Conservation (phyloP, 2,329 filamentous ascomycete species). For the Cytospora chrysosperma region DNA sequence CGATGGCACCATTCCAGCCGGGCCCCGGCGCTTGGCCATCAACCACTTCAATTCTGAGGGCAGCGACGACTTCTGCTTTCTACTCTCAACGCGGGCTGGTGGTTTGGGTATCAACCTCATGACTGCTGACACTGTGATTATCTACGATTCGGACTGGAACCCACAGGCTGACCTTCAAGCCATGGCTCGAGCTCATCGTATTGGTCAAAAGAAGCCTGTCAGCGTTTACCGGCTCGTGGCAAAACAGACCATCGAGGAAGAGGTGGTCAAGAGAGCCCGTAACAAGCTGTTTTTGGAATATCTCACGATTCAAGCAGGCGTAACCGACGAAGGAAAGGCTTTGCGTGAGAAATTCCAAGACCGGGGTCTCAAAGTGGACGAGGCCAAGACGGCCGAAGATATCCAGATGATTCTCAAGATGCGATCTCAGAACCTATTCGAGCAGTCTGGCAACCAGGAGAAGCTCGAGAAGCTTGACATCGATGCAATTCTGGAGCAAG, state of each 20-base stretch:
- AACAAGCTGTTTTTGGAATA: constrained; percentile 98
- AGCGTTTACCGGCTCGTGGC: constrained; percentile 96
- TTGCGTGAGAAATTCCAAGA: constrained; percentile 73
- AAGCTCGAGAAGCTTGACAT: constrained; percentile 97
- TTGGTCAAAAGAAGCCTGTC: constrained; percentile 93
- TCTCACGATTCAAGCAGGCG: constrained; percentile 92
- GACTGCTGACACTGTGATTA: constrained; percentile 96
- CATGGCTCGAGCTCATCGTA: constrained; percentile 97
- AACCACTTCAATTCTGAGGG: constrained; percentile 98
- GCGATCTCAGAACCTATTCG: constrained; percentile 98
- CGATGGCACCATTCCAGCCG: constrained; percentile 90
- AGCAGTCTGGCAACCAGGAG: constrained; percentile 94
- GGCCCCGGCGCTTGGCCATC: constrained; percentile 86
- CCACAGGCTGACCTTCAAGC: constrained; percentile 96
- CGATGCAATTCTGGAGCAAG: constrained; percentile 93
- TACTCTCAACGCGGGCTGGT: constrained; percentile 91
- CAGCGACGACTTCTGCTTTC: constrained; percentile 93
- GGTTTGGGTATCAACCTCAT: constrained; percentile 98
- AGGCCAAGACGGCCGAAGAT: constrained; percentile 88
- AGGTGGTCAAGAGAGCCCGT: constrained; percentile 90
- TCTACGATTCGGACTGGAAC: constrained; percentile 99
- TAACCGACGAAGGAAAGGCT: constrained; percentile 91
- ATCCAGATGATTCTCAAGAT: constrained; percentile 96
- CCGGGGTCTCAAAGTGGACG: constrained; percentile 69
- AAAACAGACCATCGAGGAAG: constrained; percentile 97